These are phyloP conservation scores for Atkinsonella texensis DNA, from an alignment of 2,329 filamentous ascomycete genomes.

Conservation along the genomic window DNA sequence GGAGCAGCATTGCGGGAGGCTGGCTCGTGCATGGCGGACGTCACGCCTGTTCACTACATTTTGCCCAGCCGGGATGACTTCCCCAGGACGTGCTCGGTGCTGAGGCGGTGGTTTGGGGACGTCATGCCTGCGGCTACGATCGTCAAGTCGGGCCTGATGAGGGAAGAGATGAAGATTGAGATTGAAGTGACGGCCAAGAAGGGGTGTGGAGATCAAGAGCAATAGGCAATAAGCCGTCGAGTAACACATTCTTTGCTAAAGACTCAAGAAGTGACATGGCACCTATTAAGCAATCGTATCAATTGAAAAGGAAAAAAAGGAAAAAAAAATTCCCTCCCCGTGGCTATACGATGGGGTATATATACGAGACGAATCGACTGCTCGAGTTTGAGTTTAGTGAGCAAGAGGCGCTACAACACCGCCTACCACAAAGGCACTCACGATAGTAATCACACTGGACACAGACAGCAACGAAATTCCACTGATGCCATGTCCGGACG, in stretches of 20 bases:
- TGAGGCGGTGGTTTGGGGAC: conserved; percentile 36
- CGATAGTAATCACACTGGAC: conserved; percentile 51
- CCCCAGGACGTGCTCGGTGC: conserved; percentile 34
- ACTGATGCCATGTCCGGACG: conserved; percentile 57
- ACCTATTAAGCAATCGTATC: too few relatives aligned
- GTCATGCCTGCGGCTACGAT: conserved; percentile 42
- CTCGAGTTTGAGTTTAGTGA: conserved; percentile 9
- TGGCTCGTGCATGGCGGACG: conserved; percentile 29
- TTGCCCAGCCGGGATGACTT: conserved; percentile 36
- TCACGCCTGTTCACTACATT: conserved; percentile 41
- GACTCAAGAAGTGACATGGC: too few relatives aligned
- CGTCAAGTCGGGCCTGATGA: conserved; percentile 38
- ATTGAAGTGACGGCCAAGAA: conserved; percentile 30
- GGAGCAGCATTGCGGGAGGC: conserved; percentile 37
- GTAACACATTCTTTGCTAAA: too few relatives aligned
- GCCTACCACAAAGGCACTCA: conserved; percentile 43
- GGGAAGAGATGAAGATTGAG: conserved; percentile 34
- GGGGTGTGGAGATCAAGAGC: conserved; percentile 9
- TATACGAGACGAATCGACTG: too few relatives aligned
- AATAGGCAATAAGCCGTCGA: too few relatives aligned
- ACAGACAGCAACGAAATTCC: conserved; percentile 50
- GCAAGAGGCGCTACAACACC: conserved; percentile 17
- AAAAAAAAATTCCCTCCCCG: background rate
- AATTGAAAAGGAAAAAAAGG: background rate
- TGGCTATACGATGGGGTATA: too few relatives aligned